Evolutionary conservation across 2,329 filamentous ascomycete genomes (phyloP), one percentile per base, ranked within the genome.

Genomic region (Aspergillus viridinutans): DNA sequence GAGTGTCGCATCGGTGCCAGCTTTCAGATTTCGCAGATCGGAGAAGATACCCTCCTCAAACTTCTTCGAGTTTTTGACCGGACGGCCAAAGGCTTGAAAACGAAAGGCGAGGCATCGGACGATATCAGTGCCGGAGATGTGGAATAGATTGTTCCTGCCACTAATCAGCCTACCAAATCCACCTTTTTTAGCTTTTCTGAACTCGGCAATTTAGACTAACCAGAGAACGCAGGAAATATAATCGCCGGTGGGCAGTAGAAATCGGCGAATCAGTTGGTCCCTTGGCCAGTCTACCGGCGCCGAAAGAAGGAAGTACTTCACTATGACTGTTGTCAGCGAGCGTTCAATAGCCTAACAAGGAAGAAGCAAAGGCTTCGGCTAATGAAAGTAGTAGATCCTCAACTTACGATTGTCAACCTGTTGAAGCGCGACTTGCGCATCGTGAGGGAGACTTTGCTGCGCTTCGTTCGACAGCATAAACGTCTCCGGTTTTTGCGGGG

Each of bases 11-110:
- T 99, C 94, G 68, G 93, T 97, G 64, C 94, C 94, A 25, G 94
- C 96, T 80, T 99, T 99, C 66, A 99, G 84, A 76, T 99, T 99
- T 76, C 94, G 90, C 74, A 99, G 81, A 74, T 99, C 94, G 47
- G 94, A 99, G 78, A 99, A 99, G 78, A 99, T 97, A 67, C 94
- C 94, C 78, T 99, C 94, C 78, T 99, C 94, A 72, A 99, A 99
- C 78, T 99, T 99, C 82, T 99, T 99, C 43, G 93, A 95, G 81
- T 99, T 99, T 83, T 97, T 97, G 60, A 99, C 94, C 0, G 94
- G 94, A 56, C 94, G 90, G 68, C 94, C 94, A 72, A 99, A 99
- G 52, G 94, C 94, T 80, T 97, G 94, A 80, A 99, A 99, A 73
- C 94, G 85, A 81, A 99, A 99, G 7, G 94, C 95, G 49, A 99